Percentiles rank a stretch among this genome's conserved stretches.
Evolutionary conservation across 2,329 filamentous ascomycete genomes (phyloP).

Genomic region (Thielaviopsis musarum): DNA sequence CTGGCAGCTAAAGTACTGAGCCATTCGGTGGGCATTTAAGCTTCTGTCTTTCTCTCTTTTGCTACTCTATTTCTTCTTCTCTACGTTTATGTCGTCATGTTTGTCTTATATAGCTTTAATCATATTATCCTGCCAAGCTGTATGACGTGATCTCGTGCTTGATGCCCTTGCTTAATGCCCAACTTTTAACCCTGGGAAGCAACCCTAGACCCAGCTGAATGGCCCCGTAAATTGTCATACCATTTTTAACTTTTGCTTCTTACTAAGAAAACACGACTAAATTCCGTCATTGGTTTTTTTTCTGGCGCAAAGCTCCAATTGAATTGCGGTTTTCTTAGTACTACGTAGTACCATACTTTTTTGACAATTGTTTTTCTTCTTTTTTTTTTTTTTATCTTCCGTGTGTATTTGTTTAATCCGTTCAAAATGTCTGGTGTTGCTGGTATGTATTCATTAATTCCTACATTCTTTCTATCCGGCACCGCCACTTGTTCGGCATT

Average conservation of each 20-base stretch:
- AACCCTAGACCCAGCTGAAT: too few relatives aligned
- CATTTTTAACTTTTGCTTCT: neutral
- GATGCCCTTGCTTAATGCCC: neutral
- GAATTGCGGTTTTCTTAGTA: too few relatives aligned
- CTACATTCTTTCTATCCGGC: neutral
- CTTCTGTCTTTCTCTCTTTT: neutral
- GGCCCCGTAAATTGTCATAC: neutral
- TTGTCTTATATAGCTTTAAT: neutral
- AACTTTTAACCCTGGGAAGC: too few relatives aligned
- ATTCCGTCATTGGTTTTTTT: neutral
- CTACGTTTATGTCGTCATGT: neutral
- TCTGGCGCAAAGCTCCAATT: neutral
- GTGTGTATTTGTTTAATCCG: neutral
- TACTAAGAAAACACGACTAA: neutral
- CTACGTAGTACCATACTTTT: too few relatives aligned
- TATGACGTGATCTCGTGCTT: neutral
- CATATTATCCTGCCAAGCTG: neutral
- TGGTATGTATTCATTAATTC: neutral
- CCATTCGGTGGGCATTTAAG: conserved; percentile 46
- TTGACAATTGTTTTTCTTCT: neutral
- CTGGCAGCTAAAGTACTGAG: conserved; percentile 77
- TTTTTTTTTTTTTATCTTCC: neutral
- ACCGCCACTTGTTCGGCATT: neutral
- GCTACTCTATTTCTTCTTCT: neutral
- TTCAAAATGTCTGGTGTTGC: neutral